These are phyloP conservation scores for Yamadazyma atmosphaerica DNA, from an alignment of 1,139 yeast species.

Conservation along the genomic window DNA sequence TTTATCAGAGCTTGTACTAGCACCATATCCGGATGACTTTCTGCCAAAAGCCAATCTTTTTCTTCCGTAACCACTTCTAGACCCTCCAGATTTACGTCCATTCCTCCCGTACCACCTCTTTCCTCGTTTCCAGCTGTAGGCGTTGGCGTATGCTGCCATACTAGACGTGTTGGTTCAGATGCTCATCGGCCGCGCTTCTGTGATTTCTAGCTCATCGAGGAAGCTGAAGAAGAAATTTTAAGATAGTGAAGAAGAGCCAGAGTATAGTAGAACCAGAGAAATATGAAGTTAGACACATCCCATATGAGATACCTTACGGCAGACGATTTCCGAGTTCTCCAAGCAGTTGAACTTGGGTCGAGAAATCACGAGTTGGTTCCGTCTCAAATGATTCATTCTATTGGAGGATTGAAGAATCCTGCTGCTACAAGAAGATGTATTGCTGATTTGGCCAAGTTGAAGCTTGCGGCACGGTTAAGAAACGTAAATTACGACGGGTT, in stretches of 20 bases:
- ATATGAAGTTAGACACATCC: slow-evolving; percentile 92
- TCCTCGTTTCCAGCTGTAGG: not conserved
- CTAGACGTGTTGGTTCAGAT: too few species aligned
- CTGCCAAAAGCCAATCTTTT: not conserved
- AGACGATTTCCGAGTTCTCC: slow-evolving; percentile 87
- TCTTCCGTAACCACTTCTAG: not conserved
- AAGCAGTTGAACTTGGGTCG: slow-evolving; percentile 89
- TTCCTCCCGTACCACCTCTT: not conserved
- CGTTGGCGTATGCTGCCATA: not conserved
- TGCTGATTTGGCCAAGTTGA: slow-evolving; percentile 83
- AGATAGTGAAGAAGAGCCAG: too few species aligned
- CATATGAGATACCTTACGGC: slow-evolving; percentile 91
- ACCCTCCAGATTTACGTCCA: not conserved
- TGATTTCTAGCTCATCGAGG: too few species aligned
- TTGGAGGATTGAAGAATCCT: slow-evolving; percentile 75
- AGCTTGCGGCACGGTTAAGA: slow-evolving; percentile 71
- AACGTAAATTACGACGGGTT: slow-evolving; percentile 94
- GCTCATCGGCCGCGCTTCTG: too few species aligned
- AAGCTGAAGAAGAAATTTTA: too few species aligned
- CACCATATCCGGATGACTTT: not conserved
- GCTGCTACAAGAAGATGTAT: slow-evolving; percentile 79
- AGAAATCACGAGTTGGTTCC: slow-evolving; percentile 95
- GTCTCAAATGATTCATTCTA: slow-evolving; percentile 73
- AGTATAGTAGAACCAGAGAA: slow-evolving; percentile 2
- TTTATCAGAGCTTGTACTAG: not conserved